phyloP scores from a whole-genome alignment of 768 basidiomycete species.

The Hericium erinaceus region DNA sequence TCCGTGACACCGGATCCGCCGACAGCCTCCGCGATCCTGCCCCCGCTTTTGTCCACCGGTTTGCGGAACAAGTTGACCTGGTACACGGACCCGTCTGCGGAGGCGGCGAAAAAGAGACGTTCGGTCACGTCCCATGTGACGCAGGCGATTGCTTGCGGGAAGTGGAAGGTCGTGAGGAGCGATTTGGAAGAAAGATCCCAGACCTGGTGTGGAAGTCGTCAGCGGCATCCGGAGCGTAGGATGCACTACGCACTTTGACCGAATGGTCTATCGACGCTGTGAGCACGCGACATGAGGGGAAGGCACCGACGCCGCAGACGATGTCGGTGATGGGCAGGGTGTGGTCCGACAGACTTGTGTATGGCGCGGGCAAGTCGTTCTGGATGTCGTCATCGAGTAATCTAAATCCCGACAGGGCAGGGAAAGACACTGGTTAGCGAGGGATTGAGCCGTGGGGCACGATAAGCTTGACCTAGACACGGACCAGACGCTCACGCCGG shows the following conservation, averaged over 20 bases:
- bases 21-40: conserved; percentile 50
- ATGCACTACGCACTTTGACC: conserved; percentile 55
- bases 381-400: conserved; percentile 68
- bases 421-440: not conserved
- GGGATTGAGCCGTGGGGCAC: conserved; percentile 1
- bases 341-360: conserved; percentile 80
- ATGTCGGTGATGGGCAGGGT: conserved; percentile 85
- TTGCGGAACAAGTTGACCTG: conserved; percentile 73
- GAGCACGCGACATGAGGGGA: conserved; percentile 67
- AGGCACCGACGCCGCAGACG: conserved; percentile 67
- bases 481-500: conserved; percentile 83
- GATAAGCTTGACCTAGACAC: conserved; percentile 58
- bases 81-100: conserved; percentile 63
- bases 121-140: conserved; percentile 80
- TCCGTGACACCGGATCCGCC: conserved; percentile 68
- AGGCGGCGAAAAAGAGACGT: conserved; percentile 82
- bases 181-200: conserved; percentile 73
- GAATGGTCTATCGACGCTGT: conserved; percentile 84
- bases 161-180: conserved; percentile 80
- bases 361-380: conserved; percentile 66
- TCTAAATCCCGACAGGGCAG: conserved; percentile 29
- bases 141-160: conserved; percentile 64
- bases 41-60: conserved; percentile 43
- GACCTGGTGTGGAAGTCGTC: conserved; percentile 34
- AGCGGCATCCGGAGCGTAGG: not conserved